Evolutionary conservation across 371 early-diverging fungal species (phyloP).

Genomic region (Mucor circinelloides): DNA sequence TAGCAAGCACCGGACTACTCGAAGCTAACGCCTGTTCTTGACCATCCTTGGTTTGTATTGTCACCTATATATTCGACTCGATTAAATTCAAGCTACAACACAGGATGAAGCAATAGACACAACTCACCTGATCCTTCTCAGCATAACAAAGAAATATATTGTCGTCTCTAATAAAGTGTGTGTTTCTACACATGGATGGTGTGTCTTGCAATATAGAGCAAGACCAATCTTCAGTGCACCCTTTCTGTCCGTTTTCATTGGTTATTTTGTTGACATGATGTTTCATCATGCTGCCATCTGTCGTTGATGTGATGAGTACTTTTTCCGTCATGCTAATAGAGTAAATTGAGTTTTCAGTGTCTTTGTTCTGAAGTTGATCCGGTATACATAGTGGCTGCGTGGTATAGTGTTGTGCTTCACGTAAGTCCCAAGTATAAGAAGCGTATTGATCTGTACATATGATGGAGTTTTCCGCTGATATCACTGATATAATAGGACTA

Average conservation of each 20-base stretch:
- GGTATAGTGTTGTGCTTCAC: background rate
- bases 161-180: slow-evolving; percentile 8
- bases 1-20: background rate
- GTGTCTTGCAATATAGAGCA: background rate
- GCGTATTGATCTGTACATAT: slow-evolving; percentile 10
- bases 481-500: slow-evolving; percentile 15
- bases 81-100: background rate
- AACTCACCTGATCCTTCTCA: slow-evolving; percentile 10
- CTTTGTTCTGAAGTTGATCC: background rate
- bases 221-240: background rate
- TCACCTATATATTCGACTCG: background rate
- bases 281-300: background rate
- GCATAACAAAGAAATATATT: slow-evolving; percentile 7
- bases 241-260: background rate
- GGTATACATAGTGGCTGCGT: background rate
- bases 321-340: background rate
- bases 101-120: too few species aligned
- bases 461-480: background rate
- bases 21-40: background rate
- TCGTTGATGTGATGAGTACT: background rate
- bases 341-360: background rate
- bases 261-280: background rate
- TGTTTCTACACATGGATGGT: background rate
- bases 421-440: slow-evolving; percentile 10
- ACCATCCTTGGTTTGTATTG: background rate